Percentiles rank a stretch among this genome's conserved stretches.
Evolutionary conservation across 306 rosid species (phyloP).

Genomic region (Boehmeria nivea): DNA sequence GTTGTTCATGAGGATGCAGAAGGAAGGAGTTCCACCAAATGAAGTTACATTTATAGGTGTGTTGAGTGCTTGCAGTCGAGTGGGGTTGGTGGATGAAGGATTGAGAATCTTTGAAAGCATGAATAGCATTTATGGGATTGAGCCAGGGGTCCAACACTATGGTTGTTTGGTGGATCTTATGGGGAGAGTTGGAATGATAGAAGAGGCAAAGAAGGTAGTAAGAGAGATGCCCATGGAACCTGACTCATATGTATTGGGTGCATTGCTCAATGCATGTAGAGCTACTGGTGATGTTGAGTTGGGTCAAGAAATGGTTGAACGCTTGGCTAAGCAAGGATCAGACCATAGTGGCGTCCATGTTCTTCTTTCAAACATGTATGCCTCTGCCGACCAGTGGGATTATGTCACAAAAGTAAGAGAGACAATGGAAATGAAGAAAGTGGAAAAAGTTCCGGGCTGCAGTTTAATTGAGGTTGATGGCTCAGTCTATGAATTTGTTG

Average conservation of each 20-base stretch:
- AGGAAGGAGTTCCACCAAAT: constrained; percentile 36
- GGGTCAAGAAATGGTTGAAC: constrained; percentile 28
- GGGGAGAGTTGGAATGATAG: constrained; percentile 45
- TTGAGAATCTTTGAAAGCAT: constrained; percentile 33
- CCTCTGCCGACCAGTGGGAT: constrained; percentile 39
- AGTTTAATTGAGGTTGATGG: constrained; percentile 39
- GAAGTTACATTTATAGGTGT: constrained; percentile 42
- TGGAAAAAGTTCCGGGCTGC: constrained; percentile 39
- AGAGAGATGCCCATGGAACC: constrained; percentile 40
- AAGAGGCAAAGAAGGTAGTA: constrained; percentile 36
- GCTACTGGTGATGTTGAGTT: constrained; percentile 36
- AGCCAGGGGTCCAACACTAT: constrained; percentile 37
- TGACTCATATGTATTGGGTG: constrained; percentile 41
- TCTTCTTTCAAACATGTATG: constrained; percentile 41
- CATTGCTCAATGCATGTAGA: constrained; percentile 45
- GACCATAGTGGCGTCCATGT: constrained; percentile 41
- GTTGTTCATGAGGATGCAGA: constrained; percentile 31
- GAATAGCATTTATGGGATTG: constrained; percentile 19
- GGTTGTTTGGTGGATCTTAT: constrained; percentile 51
- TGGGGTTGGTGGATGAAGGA: constrained; percentile 42
- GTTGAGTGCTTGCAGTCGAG: constrained; percentile 43
- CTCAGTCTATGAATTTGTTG: constrained; percentile 30
- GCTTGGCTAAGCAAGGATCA: constrained; percentile 25
- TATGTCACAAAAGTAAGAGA: constrained; percentile 32
- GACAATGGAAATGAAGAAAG: constrained; percentile 33